Evolutionary conservation across 2,329 filamentous ascomycete genomes (phyloP).

Genomic region (Calonectria hongkongensis): DNA sequence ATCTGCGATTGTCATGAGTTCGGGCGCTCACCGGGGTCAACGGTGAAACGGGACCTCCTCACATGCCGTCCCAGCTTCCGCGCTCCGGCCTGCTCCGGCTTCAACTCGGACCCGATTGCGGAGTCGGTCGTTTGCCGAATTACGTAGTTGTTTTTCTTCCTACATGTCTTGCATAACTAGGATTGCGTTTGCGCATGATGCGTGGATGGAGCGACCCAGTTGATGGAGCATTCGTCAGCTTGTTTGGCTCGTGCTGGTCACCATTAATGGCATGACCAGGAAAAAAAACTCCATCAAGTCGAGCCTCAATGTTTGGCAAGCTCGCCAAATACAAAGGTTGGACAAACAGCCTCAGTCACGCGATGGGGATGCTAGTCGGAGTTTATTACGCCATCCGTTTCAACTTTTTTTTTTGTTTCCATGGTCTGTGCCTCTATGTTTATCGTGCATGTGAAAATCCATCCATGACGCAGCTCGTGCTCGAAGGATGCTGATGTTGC

Average conservation of each 20-base stretch:
- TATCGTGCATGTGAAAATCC: background rate
- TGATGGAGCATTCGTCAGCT: background rate
- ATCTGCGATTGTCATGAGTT: background rate
- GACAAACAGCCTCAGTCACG: background rate
- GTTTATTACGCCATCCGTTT: background rate
- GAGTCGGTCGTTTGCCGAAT: background rate
- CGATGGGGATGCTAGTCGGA: background rate
- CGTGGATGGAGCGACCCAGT: background rate
- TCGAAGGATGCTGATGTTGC: background rate
- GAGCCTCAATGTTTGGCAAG: background rate
- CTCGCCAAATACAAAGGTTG: background rate
- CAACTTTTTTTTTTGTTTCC: background rate
- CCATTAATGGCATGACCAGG: too few species aligned
- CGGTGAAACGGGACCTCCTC: constrained; percentile 10
- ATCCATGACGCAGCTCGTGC: constrained; percentile 3
- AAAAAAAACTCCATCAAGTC: background rate
- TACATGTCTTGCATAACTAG: background rate
- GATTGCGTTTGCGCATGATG: background rate
- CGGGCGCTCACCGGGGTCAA: background rate
- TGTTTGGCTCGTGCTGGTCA: background rate
- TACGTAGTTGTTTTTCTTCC: background rate
- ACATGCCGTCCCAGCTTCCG: background rate
- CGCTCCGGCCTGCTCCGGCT: background rate
- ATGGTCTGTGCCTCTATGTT: constrained; percentile 14
- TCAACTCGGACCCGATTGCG: constrained; percentile 3